Percentiles rank a stretch among this genome's conserved stretches.
These are phyloP conservation scores for Fusarium veterinarium DNA, from an alignment of 2,329 filamentous ascomycete species.

Conservation along the genomic window DNA sequence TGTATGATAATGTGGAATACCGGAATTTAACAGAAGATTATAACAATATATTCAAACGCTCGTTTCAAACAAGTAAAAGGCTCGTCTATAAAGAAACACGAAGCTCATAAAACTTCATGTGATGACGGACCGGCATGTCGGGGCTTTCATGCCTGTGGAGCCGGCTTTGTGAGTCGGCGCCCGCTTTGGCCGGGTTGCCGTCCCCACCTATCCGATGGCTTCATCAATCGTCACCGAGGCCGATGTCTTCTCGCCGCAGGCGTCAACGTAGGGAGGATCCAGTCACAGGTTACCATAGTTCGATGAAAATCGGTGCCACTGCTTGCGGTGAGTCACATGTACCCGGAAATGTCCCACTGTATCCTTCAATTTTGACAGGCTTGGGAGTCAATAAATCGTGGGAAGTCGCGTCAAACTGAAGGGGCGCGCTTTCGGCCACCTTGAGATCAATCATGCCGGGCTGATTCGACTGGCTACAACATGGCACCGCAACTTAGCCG, in stretches of 20 bases:
- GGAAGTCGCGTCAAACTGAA: neutral
- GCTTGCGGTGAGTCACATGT: fast-evolving
- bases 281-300: neutral
- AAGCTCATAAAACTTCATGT: neutral
- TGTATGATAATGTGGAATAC: neutral
- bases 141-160: neutral
- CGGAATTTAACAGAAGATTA: fast-evolving
- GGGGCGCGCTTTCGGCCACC: neutral
- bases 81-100: neutral
- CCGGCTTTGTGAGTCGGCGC: neutral
- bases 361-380: neutral
- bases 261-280: neutral
- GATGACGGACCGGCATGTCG: neutral
- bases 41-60: no score
- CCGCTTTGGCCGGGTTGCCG: neutral
- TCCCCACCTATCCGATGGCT: neutral
- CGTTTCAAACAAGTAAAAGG: neutral
- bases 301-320: fast-evolving
- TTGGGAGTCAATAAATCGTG: neutral
- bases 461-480: fast-evolving
- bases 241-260: no score
- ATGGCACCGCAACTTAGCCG: fast-evolving
- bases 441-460: fast-evolving
- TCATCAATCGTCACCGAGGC: neutral
- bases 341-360: fast-evolving